These are phyloP conservation scores for Rhynchospora pubera DNA, from an alignment of 176 grass and related monocot genomes.

Conservation along the genomic window DNA sequence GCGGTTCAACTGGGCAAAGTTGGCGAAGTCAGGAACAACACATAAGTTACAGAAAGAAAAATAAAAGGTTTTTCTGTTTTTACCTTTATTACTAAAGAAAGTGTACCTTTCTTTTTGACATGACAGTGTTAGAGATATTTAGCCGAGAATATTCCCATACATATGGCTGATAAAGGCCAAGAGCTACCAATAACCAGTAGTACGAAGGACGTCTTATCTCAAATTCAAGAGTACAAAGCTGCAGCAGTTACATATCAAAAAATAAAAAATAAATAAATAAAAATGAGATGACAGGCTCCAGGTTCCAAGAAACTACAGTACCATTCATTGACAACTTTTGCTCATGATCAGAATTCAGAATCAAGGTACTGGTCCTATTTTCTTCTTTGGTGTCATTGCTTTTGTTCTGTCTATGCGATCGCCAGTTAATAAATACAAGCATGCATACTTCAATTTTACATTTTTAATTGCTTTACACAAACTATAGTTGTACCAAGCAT, in stretches of 20 bases:
- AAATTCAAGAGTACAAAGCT: conserved; percentile 80
- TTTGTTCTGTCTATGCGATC: not conserved
- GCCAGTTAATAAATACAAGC: not conserved
- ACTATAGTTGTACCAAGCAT: not conserved
- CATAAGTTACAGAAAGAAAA: not conserved
- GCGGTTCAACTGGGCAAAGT: conserved; percentile 57
- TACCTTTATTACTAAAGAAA: not conserved
- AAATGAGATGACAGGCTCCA: conserved; percentile 15
- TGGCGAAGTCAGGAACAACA: conserved; percentile 15
- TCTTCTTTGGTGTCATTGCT: not conserved
- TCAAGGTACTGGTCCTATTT: not conserved
- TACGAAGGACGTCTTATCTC: conserved; percentile 94
- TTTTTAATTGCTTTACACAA: not conserved
- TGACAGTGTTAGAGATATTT: conserved; percentile 90
- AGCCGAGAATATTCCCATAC: conserved; percentile 98
- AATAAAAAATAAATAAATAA: conserved; percentile 5
- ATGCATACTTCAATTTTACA: not conserved
- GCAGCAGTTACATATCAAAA: conserved; percentile 20
- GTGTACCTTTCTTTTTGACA: conserved; percentile 95
- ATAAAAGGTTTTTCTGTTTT: not conserved
- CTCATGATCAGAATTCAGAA: not conserved
- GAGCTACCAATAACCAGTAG: conserved; percentile 86
- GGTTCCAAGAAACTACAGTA: not conserved
- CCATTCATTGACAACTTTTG: not conserved
- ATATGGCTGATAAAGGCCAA: conserved; percentile 82